Percentiles rank a stretch among this genome's conserved stretches.
Evolutionary conservation across 2,329 filamentous ascomycete species (phyloP).

Genomic region (Escovopsis weberi): DNA sequence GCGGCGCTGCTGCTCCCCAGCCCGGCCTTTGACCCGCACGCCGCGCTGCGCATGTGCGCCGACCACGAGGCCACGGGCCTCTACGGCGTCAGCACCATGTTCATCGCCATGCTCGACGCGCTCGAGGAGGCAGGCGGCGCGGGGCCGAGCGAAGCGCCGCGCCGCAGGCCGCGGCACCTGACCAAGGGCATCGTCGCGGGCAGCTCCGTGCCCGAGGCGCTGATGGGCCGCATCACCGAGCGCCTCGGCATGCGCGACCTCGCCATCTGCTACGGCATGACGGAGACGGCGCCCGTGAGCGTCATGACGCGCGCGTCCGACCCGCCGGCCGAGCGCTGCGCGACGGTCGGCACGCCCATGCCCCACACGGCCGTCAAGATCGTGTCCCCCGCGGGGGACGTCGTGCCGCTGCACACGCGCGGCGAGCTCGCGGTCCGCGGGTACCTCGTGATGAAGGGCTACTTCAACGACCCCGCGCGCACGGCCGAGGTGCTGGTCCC

Average conservation of each 20-base stretch:
- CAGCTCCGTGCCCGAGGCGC: conserved; percentile 63
- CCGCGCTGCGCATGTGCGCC: conserved; percentile 45
- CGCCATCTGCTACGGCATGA: conserved; percentile 95
- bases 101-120: conserved; percentile 70
- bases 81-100: conserved; percentile 92
- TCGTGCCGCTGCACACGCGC: conserved; percentile 48
- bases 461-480: conserved; percentile 59
- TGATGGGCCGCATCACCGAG: conserved; percentile 65
- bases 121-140: conserved; percentile 28
- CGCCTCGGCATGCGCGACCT: conserved; percentile 65
- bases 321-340: conserved; percentile 55
- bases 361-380: conserved; percentile 70
- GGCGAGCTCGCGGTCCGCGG: conserved; percentile 77
- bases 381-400: conserved; percentile 50
- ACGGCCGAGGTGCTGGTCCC: conserved; percentile 50
- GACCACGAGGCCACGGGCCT: conserved; percentile 47
- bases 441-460: conserved; percentile 82
- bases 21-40: conserved; percentile 71
- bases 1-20: conserved; percentile 71
- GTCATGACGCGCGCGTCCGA: conserved; percentile 74
- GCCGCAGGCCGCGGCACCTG: conserved; percentile 27
- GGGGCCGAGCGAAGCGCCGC: conserved; percentile 9
- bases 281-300: conserved; percentile 67
- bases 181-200: conserved; percentile 89
- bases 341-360: conserved; percentile 65